Evolutionary conservation across 257 asterid species (phyloP), one percentile per base, ranked within the genome.

Genomic region (Forsythia suspensa): DNA sequence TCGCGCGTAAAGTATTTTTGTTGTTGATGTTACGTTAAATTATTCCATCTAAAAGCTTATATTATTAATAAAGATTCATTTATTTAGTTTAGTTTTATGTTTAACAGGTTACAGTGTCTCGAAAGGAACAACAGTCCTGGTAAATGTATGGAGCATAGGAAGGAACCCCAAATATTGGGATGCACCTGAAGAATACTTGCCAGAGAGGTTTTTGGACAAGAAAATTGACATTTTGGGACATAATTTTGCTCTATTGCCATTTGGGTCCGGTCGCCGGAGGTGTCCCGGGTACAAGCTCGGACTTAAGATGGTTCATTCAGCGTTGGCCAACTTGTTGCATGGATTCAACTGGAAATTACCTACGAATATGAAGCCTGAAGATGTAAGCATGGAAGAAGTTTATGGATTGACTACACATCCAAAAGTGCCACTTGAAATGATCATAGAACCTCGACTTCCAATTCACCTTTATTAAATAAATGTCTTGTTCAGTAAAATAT

Each of bases 141-240:
- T 83, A 34, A 82, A 85, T 8, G 5, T 76, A 0, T 85, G 84
- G 83, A 79, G 84, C 77, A 77, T 82, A 36, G 82, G 83, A 29
- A 80, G 88, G 61, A 82, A 82, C 11, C 82, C 71, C 1, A 67
- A 39, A 4, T 55, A 39, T n/a, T 86, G 87, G 88, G 82, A 82
- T 20, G 44, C 48, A 15, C 77, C 87, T 0, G 78, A 76, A 10
- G 71, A 70, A 20, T 87, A 82, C 79, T 43, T 80, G 13, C 88
- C 87, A 0, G 86, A 80, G 74, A 82, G 90, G 66, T 87, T 87
- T 59, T 0, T 80, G 2, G 88, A 71, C 4, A 78, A 76, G 51
- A 75, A 82, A 13, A 44, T 65, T 0, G 69, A 68, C 21, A 41
- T 77, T 3, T 29, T 9, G 5, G 80, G 80, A 44, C 52, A 67